Conservation (phyloP, 2,329 filamentous ascomycete species). For the Pseudogymnoascus sp. region DNA sequence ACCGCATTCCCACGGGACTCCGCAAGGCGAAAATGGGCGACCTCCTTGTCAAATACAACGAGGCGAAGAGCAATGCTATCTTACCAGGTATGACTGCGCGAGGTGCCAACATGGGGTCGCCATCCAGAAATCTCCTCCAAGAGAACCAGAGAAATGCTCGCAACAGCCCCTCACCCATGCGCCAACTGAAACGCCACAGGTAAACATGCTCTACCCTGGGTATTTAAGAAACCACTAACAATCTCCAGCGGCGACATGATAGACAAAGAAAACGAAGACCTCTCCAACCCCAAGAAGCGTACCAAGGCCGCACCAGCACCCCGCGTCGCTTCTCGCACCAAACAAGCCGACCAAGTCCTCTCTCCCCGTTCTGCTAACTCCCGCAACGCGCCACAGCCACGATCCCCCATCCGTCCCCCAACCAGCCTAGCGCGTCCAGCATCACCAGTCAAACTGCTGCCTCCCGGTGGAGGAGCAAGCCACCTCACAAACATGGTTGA, state of each 20-base stretch:
- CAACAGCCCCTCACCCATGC: slow-evolving; percentile 21
- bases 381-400: slow-evolving; percentile 32
- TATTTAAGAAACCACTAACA: slow-evolving; percentile 19
- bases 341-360: slow-evolving; percentile 52
- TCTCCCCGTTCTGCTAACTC: slow-evolving; percentile 80
- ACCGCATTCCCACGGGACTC: slow-evolving; percentile 74
- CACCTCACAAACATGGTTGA: slow-evolving; percentile 50
- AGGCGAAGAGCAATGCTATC: slow-evolving; percentile 12
- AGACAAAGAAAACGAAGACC: slow-evolving; percentile 69
- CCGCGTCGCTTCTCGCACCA: slow-evolving; percentile 33
- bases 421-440: slow-evolving; percentile 47
- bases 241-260: slow-evolving; percentile 50
- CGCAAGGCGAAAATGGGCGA: slow-evolving; percentile 78
- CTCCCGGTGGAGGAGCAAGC: slow-evolving; percentile 32
- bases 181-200: slow-evolving; percentile 43
- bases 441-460: slow-evolving; percentile 50
- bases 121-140: slow-evolving; percentile 21
- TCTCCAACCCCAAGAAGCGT: slow-evolving; percentile 63
- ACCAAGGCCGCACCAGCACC: slow-evolving; percentile 28
- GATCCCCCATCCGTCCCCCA: slow-evolving; percentile 26
- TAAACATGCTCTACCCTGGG: slow-evolving; percentile 28
- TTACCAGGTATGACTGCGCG: slow-evolving; percentile 1
- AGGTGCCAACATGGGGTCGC: slow-evolving; percentile 14
- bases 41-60: slow-evolving; percentile 35
- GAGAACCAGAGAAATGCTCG: slow-evolving; percentile 18